phyloP scores from a whole-genome alignment of 2,329 filamentous ascomycete genomes.

The Trichophyton schoenleinii region DNA sequence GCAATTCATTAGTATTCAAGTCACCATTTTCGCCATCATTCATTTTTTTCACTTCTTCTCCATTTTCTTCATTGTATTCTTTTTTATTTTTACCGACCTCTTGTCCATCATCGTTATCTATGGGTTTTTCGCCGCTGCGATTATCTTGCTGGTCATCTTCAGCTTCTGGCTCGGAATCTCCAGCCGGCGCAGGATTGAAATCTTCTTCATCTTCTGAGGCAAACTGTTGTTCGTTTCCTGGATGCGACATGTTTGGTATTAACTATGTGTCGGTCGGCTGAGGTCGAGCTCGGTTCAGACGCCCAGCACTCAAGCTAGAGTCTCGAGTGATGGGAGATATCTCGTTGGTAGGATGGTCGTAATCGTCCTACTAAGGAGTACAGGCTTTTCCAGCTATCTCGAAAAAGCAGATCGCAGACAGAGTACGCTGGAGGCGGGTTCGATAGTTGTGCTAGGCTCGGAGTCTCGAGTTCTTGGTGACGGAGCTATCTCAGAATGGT shows the following conservation, averaged over 20 bases:
- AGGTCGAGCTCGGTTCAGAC: neutral
- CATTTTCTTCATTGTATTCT: slow-evolving; percentile 33
- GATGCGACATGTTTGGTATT: slow-evolving; percentile 20
- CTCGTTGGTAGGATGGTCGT: neutral
- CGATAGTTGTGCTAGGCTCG: neutral
- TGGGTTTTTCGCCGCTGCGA: slow-evolving; percentile 17
- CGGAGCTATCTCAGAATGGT: neutral
- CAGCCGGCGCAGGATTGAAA: slow-evolving; percentile 71
- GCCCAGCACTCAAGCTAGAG: neutral
- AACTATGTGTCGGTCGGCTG: neutral
- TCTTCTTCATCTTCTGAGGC: slow-evolving; percentile 60
- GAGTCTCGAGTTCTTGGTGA: neutral
- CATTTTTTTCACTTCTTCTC: slow-evolving; percentile 35
- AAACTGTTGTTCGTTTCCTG: slow-evolving; percentile 36
- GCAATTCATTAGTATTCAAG: slow-evolving; percentile 44
- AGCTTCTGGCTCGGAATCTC: slow-evolving; percentile 60
- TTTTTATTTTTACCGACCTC: slow-evolving; percentile 37
- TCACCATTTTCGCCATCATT: slow-evolving; percentile 42
- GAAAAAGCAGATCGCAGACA: neutral
- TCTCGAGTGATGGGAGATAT: neutral
- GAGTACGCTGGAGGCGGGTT: neutral
- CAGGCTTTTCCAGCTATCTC: neutral
- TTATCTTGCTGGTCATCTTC: slow-evolving; percentile 21
- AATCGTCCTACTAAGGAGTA: neutral
- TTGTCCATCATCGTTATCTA: slow-evolving; percentile 21